phyloP scores from a whole-genome alignment of 441 rosid genomes.

The Pelargonium australe region DNA sequence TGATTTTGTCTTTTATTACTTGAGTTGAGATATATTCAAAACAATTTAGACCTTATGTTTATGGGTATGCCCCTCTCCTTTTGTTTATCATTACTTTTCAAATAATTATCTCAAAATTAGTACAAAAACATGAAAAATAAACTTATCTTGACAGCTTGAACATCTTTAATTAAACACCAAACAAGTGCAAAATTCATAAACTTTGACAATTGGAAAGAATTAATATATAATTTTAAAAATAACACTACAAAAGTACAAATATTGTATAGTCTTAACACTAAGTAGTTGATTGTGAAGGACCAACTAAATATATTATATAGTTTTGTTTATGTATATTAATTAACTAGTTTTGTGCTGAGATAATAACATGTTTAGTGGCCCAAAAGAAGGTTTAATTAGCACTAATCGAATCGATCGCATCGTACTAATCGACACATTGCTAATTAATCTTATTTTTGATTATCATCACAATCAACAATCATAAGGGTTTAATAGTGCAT shows the following conservation, averaged over 20 bases:
- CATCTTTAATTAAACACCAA: background rate
- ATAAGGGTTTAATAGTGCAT: constrained; percentile 11
- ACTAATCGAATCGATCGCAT: constrained; percentile 7
- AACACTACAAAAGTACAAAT: background rate
- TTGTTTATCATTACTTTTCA: constrained; percentile 7
- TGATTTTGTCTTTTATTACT: background rate
- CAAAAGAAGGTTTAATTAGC: constrained; percentile 9
- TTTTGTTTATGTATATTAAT: background rate
- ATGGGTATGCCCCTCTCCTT: background rate
- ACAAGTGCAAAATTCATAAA: background rate
- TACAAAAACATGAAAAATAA: background rate
- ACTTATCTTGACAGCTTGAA: constrained; percentile 9
- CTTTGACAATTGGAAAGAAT: background rate
- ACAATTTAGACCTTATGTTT: background rate
- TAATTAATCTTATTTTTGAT: background rate
- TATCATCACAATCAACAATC: constrained; percentile 2
- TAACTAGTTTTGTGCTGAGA: background rate
- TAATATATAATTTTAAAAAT: background rate
- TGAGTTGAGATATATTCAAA: background rate
- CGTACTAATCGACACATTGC: background rate
- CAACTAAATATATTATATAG: background rate
- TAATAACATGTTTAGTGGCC: constrained; percentile 18
- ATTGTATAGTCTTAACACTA: constrained; percentile 1
- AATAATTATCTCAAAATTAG: background rate
- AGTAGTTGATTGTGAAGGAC: constrained; percentile 7